Percentiles rank a stretch among this genome's conserved stretches.
Evolutionary conservation across 2,329 filamentous ascomycete genomes (phyloP).

Genomic region (Trichoderma semiorbis): DNA sequence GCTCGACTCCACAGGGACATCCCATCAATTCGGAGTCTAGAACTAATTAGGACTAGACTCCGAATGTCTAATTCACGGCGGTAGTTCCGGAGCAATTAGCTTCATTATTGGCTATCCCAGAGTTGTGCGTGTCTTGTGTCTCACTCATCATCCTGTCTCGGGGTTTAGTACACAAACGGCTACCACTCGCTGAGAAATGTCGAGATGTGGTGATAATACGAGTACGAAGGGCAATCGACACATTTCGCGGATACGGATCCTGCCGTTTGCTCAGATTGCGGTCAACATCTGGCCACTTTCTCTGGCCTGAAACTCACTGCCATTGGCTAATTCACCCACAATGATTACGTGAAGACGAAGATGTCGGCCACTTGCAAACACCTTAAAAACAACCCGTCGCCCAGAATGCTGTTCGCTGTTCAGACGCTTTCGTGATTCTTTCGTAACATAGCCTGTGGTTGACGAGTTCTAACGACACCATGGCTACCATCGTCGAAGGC

Average conservation of each 20-base stretch:
- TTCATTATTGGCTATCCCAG: background rate
- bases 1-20: background rate
- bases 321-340: background rate
- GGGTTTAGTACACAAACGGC: constrained; percentile 1
- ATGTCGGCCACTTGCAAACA: background rate
- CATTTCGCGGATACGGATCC: background rate
- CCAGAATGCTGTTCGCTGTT: background rate
- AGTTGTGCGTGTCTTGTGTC: background rate
- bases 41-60: constrained; percentile 12
- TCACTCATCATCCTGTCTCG: background rate
- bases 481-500: constrained; percentile 7
- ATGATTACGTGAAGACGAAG: background rate
- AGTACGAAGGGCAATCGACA: background rate
- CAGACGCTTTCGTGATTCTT: background rate
- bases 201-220: background rate
- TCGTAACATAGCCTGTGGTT: background rate
- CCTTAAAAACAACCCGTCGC: background rate
- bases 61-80: constrained; percentile 5
- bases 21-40: constrained; percentile 4
- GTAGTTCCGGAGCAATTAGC: background rate
- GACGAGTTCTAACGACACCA: background rate
- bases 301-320: background rate
- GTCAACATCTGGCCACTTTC: background rate
- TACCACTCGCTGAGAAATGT: background rate
- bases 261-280: background rate